phyloP scores from a whole-genome alignment of 495 filamentous ascomycete genomes.

The Hypomontagnella monticulosa region DNA sequence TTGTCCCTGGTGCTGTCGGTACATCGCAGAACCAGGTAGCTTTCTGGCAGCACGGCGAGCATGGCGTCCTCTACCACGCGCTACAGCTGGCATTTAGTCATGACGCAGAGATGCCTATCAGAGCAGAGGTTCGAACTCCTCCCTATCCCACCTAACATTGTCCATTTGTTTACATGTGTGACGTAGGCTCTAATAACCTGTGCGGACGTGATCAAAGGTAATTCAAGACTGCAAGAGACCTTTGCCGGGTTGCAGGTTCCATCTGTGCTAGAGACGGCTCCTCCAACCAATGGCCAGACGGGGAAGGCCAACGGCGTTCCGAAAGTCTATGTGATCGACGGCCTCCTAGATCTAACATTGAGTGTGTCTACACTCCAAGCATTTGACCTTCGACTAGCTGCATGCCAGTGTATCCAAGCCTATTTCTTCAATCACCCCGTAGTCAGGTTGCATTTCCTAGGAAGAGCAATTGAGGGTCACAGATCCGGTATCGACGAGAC shows the following conservation, averaged over 20 bases:
- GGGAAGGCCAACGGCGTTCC: constrained; percentile 58
- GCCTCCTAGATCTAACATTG: constrained; percentile 87
- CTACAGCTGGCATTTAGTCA: constrained; percentile 86
- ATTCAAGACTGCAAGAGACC: constrained; percentile 78
- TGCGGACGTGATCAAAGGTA: constrained; percentile 88
- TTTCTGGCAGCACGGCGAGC: constrained; percentile 82
- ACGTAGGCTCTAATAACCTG: constrained; percentile 80
- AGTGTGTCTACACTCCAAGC: constrained; percentile 69
- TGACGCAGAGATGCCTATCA: constrained; percentile 76
- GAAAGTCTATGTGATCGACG: constrained; percentile 90
- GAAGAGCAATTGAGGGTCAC: constrained; percentile 89
- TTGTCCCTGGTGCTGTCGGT: constrained; percentile 79
- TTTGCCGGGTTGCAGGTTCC: constrained; percentile 86
- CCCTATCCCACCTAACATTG: constrained; percentile 35
- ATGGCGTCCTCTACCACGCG: constrained; percentile 81
- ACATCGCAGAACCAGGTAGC: constrained; percentile 85
- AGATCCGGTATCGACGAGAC: constrained; percentile 79
- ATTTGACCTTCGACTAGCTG: constrained; percentile 84
- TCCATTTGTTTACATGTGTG: constrained; percentile 43
- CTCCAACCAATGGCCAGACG: constrained; percentile 54
- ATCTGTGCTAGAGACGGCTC: constrained; percentile 59
- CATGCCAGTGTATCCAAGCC: constrained; percentile 89
- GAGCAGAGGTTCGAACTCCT: constrained; percentile 71
- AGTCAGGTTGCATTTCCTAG: constrained; percentile 85
- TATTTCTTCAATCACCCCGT: constrained; percentile 83